Conservation (phyloP, 306 rosid species). For the Vachellia pachyceras region DNA sequence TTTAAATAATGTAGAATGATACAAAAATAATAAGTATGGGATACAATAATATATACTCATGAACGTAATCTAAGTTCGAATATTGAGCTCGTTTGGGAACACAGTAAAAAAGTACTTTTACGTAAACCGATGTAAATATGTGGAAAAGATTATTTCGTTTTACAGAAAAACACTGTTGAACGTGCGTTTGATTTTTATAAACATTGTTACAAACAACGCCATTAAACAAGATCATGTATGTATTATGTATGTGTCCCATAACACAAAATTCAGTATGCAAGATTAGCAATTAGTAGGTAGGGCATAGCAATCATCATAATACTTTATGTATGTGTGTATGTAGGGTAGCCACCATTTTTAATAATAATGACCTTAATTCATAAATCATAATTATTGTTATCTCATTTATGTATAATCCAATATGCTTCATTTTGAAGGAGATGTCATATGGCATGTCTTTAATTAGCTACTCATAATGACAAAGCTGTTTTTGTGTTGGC, state of each 20-base stretch:
- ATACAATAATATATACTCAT: not conserved
- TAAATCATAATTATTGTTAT: constrained; percentile 19
- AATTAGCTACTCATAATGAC: not conserved
- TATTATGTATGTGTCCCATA: not conserved
- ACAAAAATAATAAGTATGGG: not conserved
- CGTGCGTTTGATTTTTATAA: too few species aligned
- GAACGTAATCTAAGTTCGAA: constrained; percentile 5
- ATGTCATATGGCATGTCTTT: constrained; percentile 14
- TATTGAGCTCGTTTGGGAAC: too few species aligned
- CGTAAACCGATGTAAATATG: too few species aligned
- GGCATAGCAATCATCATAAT: constrained; percentile 9
- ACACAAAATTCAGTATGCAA: constrained; percentile 13
- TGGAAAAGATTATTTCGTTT: too few species aligned
- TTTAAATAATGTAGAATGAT: not conserved
- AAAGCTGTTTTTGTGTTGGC: not conserved
- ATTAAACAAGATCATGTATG: not conserved
- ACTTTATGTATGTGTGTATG: not conserved
- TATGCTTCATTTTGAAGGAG: constrained; percentile 20
- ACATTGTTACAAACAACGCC: too few species aligned
- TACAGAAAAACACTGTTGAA: too few species aligned
- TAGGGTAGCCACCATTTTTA: not conserved
- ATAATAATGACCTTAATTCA: not conserved
- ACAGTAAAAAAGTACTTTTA: too few species aligned
- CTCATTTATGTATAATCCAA: not conserved
- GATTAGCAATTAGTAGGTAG: not conserved